Evolutionary conservation across 2,329 filamentous ascomycete species (phyloP).

Genomic region (Arthroderma uncinatum): DNA sequence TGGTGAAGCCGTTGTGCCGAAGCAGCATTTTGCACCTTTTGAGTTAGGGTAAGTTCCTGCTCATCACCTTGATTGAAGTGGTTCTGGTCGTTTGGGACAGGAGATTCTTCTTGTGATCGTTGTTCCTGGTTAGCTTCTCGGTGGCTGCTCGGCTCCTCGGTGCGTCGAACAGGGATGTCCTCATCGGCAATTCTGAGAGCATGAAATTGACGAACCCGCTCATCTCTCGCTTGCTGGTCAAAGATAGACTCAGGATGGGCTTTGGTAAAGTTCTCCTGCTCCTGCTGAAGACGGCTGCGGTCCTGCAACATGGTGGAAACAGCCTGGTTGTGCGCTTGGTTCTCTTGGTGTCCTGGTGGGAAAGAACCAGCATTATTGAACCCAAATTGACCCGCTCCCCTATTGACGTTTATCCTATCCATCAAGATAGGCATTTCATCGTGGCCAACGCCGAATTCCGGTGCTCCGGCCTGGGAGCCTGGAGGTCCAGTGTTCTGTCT

Average conservation of each 20-base stretch:
- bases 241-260: constrained; percentile 35
- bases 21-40: constrained; percentile 70
- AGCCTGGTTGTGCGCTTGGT: constrained; percentile 43
- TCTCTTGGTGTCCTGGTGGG: constrained; percentile 31
- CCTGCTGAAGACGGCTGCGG: constrained; percentile 48
- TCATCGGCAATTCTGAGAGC: constrained; percentile 60
- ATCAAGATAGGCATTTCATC: constrained; percentile 59
- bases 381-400: constrained; percentile 36
- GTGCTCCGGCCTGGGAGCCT: constrained; percentile 34
- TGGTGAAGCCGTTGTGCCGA: constrained; percentile 32
- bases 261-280: constrained; percentile 46
- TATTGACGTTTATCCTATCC: constrained; percentile 52
- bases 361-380: constrained; percentile 34
- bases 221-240: constrained; percentile 45
- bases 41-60: constrained; percentile 56
- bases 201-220: constrained; percentile 75
- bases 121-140: constrained; percentile 25
- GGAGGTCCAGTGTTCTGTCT: constrained; percentile 33
- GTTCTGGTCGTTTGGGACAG: constrained; percentile 14
- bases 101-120: constrained; percentile 4
- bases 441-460: constrained; percentile 47
- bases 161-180: constrained; percentile 24
- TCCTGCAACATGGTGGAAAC: constrained; percentile 51
- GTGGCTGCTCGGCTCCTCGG: constrained; percentile 33
- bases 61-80: constrained; percentile 36